Base-by-base conservation (phyloP, 1,284 basidiomycete species). In the Microbotryum lychnidis-dioicae region DNA sequence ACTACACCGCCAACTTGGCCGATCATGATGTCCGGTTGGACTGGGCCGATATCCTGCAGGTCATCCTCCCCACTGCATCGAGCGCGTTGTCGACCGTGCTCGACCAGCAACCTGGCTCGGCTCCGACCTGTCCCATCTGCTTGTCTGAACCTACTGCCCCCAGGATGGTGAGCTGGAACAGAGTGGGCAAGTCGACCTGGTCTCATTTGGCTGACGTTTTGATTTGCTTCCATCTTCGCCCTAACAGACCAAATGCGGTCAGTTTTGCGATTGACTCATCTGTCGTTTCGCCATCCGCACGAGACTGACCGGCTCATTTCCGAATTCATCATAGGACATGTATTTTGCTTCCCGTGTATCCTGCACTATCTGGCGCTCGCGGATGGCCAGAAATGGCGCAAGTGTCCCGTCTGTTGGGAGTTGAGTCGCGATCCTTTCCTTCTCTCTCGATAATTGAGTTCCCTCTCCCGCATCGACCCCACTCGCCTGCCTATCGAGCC, bases 101-200 rank as follows among this genome's bases (percentile, higher is more conserved):
- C 21, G 31, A 62, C 44, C 23, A 47, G 6, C 42, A 60, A 31
- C 45, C 57, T 8, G 66, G 68, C 21, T 68, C 67, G 10, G 57
- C 62, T 77, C 83, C 65, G 80, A 85, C 83, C 16, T 98, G 94
- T 75, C 96, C 94, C 4, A 97, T 99, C 67, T 99, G 94, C 77
- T 81, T 99, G 50, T 87, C 87, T 50, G 81, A 89, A 55, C 94
- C 93, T 6, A 85, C 86, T 49, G 91, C 91, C 21, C 90, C 94
- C 20, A 81, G 96, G 53, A 97, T 97, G 89, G 97, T 53, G 91
- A 90, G 79, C 97, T 92, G 70, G 93, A 92, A 62, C 93, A 97
- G 81, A 91, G 94, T 72, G 77, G 89, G 84, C 52, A 67, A 42
- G 57, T 20, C 27, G n/a, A 50, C 64, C 33, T 65, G 56, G 57